Evolutionary conservation across 148 eudicot genomes (phyloP).

Genomic region (Euryodendron excelsum): DNA sequence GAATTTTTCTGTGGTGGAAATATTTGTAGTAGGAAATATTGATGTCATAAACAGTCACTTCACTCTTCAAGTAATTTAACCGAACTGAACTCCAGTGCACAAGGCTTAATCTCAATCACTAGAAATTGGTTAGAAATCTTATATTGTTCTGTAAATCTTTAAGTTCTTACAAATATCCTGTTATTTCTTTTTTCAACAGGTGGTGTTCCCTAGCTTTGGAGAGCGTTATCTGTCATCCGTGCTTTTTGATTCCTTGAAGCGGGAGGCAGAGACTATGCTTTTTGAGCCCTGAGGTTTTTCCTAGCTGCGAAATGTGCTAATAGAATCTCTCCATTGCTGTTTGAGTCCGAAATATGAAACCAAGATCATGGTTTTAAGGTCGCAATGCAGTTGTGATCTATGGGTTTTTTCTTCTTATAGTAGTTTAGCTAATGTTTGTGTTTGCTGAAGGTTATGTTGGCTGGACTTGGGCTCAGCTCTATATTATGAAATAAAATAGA

Average conservation of each 20-base stretch:
- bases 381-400: too few relatives aligned
- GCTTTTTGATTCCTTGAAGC: slow-evolving; percentile 69
- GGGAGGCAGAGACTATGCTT: slow-evolving; percentile 56
- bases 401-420: neutral
- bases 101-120: neutral
- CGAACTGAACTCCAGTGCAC: neutral
- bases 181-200: slow-evolving; percentile 32
- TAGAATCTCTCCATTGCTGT: too few relatives aligned
- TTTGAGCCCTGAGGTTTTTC: slow-evolving; percentile 37
- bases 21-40: neutral
- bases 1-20: neutral
- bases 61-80: neutral
- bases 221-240: slow-evolving; percentile 75
- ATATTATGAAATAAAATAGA: neutral
- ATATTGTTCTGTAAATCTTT: too few relatives aligned
- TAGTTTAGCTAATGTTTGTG: neutral
- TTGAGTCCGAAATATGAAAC: neutral
- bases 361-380: neutral
- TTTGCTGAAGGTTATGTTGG: neutral
- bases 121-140: neutral
- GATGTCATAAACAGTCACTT: too few relatives aligned
- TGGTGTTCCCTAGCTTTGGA: slow-evolving; percentile 78
- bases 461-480: neutral
- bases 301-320: neutral
- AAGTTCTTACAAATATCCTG: too few relatives aligned